A percentile compares a stretch with the other conserved stretches of the same genome.
Evolutionary conservation across 1,284 basidiomycete species (phyloP).

Genomic region (Peniophora sp.): DNA sequence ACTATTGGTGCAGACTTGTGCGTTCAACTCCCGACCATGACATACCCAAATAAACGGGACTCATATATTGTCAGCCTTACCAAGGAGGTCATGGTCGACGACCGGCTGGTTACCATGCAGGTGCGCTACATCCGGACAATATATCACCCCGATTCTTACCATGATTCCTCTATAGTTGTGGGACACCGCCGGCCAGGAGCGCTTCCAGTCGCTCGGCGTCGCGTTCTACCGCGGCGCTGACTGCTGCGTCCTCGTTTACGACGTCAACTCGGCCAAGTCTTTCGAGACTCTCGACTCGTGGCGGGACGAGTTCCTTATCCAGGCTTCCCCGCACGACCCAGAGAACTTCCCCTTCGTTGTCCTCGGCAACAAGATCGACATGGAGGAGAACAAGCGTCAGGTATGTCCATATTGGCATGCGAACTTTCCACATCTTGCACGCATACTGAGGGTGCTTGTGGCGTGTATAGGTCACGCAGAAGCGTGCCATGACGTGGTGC

Average conservation of each 20-base stretch:
- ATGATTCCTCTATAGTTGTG: conserved; percentile 58
- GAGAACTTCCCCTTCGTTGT: conserved; percentile 99
- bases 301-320: conserved; percentile 96
- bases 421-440: background rate
- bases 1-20: conserved; percentile 91
- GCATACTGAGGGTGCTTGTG: conserved; percentile 2
- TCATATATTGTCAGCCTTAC: conserved; percentile 64
- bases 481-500: conserved; percentile 99
- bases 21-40: conserved; percentile 21
- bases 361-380: conserved; percentile 99
- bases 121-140: conserved; percentile 32
- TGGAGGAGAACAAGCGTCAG: conserved; percentile 98
- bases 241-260: conserved; percentile 98
- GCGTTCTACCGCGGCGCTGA: conserved; percentile 99
- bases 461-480: conserved; percentile 82
- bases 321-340: conserved; percentile 96
- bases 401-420: conserved; percentile 34
- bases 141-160: conserved; percentile 4
- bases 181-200: conserved; percentile 99
- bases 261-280: conserved; percentile 97
- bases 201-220: conserved; percentile 97
- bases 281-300: conserved; percentile 98
- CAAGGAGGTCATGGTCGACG: conserved; percentile 98
- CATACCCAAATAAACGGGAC: conserved; percentile 11
- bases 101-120: conserved; percentile 98